Evolutionary conservation across 78 protist species (phyloP).

Genomic region (Pigoraptor vietnamica): DNA sequence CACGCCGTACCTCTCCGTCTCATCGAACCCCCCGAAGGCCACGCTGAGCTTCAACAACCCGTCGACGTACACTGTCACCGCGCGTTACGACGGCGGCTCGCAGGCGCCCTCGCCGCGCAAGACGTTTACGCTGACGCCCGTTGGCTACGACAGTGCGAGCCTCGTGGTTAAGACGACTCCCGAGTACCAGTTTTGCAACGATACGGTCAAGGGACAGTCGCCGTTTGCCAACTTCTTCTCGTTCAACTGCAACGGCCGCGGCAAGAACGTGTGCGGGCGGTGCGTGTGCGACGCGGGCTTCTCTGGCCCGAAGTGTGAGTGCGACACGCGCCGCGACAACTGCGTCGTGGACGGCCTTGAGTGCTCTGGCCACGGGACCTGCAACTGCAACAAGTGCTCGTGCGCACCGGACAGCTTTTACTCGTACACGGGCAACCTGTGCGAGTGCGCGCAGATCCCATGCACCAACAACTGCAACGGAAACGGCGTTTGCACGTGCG

Average conservation of each 20-base stretch:
- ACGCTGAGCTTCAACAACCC: neutral
- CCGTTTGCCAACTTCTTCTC: neutral
- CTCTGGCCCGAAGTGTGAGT: neutral
- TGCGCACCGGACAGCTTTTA: neutral
- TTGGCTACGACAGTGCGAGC: neutral
- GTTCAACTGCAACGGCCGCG: slow-evolving; percentile 1
- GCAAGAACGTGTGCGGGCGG: neutral
- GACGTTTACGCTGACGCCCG: neutral
- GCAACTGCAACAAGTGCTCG: neutral
- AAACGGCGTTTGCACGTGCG: neutral
- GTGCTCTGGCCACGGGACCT: neutral
- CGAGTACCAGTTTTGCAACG: neutral
- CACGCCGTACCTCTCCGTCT: neutral
- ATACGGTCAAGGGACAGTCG: neutral
- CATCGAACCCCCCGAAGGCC: neutral
- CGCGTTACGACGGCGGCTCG: neutral
- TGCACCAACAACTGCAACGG: neutral
- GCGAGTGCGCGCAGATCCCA: neutral
- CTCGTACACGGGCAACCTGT: neutral
- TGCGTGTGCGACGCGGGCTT: neutral
- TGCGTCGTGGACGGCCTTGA: neutral
- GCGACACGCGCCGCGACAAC: too few species aligned
- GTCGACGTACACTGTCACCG: neutral
- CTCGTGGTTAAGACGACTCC: neutral
- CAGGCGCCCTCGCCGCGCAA: neutral